Percentiles rank a stretch among this genome's conserved stretches.
Conservation (phyloP, 2,329 filamentous ascomycete species). For the Oidium heveae region DNA sequence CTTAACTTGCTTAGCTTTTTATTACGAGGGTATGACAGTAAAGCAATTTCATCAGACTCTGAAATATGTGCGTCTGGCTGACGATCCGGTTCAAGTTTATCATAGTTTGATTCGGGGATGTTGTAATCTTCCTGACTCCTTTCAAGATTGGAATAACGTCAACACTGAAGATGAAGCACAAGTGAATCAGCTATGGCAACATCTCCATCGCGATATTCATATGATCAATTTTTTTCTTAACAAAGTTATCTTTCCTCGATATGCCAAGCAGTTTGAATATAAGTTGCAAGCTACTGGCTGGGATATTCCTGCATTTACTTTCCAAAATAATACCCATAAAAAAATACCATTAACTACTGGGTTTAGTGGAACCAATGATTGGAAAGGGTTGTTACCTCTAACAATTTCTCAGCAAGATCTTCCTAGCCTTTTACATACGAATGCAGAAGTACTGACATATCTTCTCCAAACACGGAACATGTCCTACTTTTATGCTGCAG, state of each 20-base stretch:
- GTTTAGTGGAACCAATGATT: slow-evolving; percentile 50
- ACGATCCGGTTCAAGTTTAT: slow-evolving; percentile 29
- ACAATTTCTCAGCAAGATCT: slow-evolving; percentile 37
- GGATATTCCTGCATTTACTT: slow-evolving; percentile 30
- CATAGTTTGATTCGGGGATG: slow-evolving; percentile 20
- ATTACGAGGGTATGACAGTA: slow-evolving; percentile 30
- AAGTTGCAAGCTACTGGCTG: slow-evolving; percentile 41
- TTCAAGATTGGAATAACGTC: slow-evolving; percentile 28
- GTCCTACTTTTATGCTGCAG: slow-evolving; percentile 20
- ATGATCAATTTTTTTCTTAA: slow-evolving; percentile 35
- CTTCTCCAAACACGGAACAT: slow-evolving; percentile 28
- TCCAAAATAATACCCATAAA: slow-evolving; percentile 18
- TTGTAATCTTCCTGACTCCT: slow-evolving; percentile 18
- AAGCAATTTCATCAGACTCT: slow-evolving; percentile 17
- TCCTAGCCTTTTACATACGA: slow-evolving; percentile 27
- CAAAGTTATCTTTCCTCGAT: slow-evolving; percentile 35
- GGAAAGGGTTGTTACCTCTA: slow-evolving; percentile 28
- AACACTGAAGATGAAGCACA: slow-evolving; percentile 31
- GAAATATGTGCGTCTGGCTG: slow-evolving; percentile 24
- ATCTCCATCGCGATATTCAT: slow-evolving; percentile 22
- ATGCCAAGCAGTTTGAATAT: slow-evolving; percentile 36
- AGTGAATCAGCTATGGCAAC: slow-evolving; percentile 22
- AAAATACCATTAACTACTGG: slow-evolving; percentile 26
- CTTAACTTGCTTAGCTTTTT: slow-evolving; percentile 40
- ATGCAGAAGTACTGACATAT: slow-evolving; percentile 34